Base-by-base conservation (phyloP, 2,329 filamentous ascomycete species). In the Talaromyces piceae region DNA sequence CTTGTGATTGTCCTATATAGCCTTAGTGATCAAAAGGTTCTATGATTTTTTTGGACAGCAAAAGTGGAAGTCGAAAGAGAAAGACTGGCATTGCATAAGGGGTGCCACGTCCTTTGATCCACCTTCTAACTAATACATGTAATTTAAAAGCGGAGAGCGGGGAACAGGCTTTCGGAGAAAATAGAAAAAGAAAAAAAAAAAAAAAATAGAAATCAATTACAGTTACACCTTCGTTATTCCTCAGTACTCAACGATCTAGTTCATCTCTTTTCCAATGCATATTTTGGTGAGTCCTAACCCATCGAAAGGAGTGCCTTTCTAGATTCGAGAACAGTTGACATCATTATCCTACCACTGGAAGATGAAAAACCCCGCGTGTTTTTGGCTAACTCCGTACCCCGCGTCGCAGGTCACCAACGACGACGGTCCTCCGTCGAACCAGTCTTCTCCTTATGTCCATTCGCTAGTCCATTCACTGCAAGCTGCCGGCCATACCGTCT, bases 371-470 rank as follows among this genome's bases (percentile, higher is more conserved):
- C 39, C 39, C 39, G 39, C 39, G 13, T 41, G 39, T 43, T n/a
- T n/a, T 26, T 50, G 31, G 41, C 27, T 26, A 13, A 33, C 5
- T 23, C 16, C 41, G 23, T 50, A 51, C 48, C 47, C 52, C 47
- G 49, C 44, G 52, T 44, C 39, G 23, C 37, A 75, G 70, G 69
- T 74, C 46, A 68, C 67, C 28, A 91, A 91, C 73, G 87, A 91
- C 64, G 87, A 91, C 72, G 87, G 87, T 13, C 87, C 87, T 48
- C 87, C 87, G 57, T 88, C 85, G 27, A 79, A 83, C 54, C 80
- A 86, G 63, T 87, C 87, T 33, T 90, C 87, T 43, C 88, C 88
- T 6, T 91, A 91, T 63, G 80, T 91, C 55, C 86, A 88, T 72
- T 83, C 81, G 56, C 79, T 91, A 52, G 79, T 91, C 41, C 75